These are phyloP conservation scores for Musa acuminata DNA, from an alignment of 176 grass and related monocot species.

Conservation along the genomic window DNA sequence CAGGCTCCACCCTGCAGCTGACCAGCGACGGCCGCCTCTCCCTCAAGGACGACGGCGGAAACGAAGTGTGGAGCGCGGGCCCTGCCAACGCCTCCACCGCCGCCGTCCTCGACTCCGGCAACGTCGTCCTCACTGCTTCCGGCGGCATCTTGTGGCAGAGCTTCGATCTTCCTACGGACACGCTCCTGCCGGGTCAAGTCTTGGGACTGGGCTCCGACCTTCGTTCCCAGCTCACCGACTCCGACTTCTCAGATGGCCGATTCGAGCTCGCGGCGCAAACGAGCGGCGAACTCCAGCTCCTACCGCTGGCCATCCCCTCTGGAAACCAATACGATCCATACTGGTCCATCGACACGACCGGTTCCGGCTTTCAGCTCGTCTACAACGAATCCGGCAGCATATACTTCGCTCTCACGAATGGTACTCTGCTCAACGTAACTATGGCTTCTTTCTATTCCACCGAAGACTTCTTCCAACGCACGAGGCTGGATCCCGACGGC, in stretches of 20 bases:
- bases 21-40: slow-evolving; percentile 12
- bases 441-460: background rate
- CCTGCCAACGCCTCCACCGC: background rate
- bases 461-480: slow-evolving; percentile 12
- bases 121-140: slow-evolving; percentile 10
- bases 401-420: background rate
- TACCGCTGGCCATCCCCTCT: background rate
- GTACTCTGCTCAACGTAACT: background rate
- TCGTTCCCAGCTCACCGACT: slow-evolving; percentile 12
- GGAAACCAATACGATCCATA: slow-evolving; percentile 4
- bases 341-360: slow-evolving; percentile 6
- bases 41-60: background rate
- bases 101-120: slow-evolving; percentile 14
- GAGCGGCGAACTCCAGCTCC: slow-evolving; percentile 16
- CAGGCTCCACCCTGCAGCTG: slow-evolving; percentile 2
- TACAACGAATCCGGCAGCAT: slow-evolving; percentile 10
- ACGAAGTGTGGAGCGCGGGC: background rate
- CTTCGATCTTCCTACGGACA: slow-evolving; percentile 15
- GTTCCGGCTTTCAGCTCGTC: background rate
- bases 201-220: background rate
- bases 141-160: slow-evolving; percentile 9
- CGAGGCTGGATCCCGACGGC: slow-evolving; percentile 36
- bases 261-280: background rate
- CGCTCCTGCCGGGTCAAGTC: slow-evolving; percentile 20
- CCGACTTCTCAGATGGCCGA: slow-evolving; percentile 19